Evolutionary conservation across 75 land plant species (phyloP), one percentile per base, ranked within the genome.

Genomic region (Adiantum capillusveneris): DNA sequence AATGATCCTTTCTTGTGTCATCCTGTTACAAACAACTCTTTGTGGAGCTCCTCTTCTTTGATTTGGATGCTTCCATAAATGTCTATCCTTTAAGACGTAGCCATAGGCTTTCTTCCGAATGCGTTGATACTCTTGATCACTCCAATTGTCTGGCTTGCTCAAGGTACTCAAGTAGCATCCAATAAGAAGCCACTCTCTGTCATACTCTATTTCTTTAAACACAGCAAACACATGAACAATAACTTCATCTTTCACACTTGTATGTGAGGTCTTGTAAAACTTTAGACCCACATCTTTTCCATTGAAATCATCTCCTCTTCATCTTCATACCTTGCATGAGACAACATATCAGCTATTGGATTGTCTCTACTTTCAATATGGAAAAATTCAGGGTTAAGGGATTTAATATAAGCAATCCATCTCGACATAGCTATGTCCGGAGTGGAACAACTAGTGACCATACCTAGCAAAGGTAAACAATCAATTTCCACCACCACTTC

Each of bases 311-410:
- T 29, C 18, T 6, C 55, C 5, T 49, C 31, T 5, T 50, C 55
- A n/a, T n/a, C 30, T 22, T 13, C 20, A 31, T 27, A 48, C 27
- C 55, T 5, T 5, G 61, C 61, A 11, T 44, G 31, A 2, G 61
- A 59, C 21, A 59, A 59, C 61, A 59, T 59, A 31, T 59, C 65
- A 3, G 55, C 56, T 25, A 63, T 55, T 2, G 56, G 20, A 29
- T 63, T 63, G 27, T 63, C 27, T 31, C 51, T 63, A 6, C 65
- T 55, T 22, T 7, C 29, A 31, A 30, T 56, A 27, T 56, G 57
- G 7, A 6, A 29, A 11, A 56, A 21, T 9, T 56, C 57, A 6
- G 26, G 57, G 18, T 56, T 56, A 7, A 56, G 12, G 29, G 57
- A 56, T 29, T 56, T 25, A 30, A 56, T 27, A 25, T 56, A 30